phyloP scores from a whole-genome alignment of 1,139 yeast genomes.

The Hanseniaspora gamundiae region DNA sequence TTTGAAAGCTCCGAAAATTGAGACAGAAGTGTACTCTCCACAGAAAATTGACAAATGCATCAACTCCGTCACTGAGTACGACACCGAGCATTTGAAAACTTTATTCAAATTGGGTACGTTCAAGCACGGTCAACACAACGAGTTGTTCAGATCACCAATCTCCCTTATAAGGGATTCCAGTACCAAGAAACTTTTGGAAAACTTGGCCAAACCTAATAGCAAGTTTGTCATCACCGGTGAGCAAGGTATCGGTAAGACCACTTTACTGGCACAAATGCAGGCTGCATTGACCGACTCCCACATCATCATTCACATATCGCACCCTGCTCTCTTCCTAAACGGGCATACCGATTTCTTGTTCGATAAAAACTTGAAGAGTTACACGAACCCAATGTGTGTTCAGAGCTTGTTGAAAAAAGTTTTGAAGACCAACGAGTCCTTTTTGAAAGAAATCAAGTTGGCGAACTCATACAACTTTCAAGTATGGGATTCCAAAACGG shows the following conservation, averaged over 20 bases:
- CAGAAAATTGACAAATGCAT: slow-evolving; percentile 10
- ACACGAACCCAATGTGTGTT: slow-evolving; percentile 73
- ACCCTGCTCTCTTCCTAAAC: slow-evolving; percentile 48
- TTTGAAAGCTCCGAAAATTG: slow-evolving; percentile 16
- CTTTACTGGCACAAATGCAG: slow-evolving; percentile 59
- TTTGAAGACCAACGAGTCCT: slow-evolving; percentile 37
- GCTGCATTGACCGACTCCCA: slow-evolving; percentile 43
- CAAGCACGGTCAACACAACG: slow-evolving; percentile 53
- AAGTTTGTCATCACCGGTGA: slow-evolving; percentile 55
- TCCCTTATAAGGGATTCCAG: slow-evolving; percentile 35
- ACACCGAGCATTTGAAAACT: slow-evolving; percentile 16
- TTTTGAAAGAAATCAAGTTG: slow-evolving; percentile 39
- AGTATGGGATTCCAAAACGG: slow-evolving; percentile 17
- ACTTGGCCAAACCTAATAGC: slow-evolving; percentile 26
- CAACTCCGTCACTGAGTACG: slow-evolving; percentile 15
- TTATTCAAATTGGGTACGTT: slow-evolving; percentile 38
- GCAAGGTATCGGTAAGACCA: slow-evolving; percentile 72
- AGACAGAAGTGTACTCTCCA: slow-evolving; percentile 15
- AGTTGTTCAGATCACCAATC: slow-evolving; percentile 44
- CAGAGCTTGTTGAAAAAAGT: slow-evolving; percentile 49
- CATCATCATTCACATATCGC: slow-evolving; percentile 54
- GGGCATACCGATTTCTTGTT: slow-evolving; percentile 62
- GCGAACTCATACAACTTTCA: slow-evolving; percentile 32
- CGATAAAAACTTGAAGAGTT: slow-evolving; percentile 37
- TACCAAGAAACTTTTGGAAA: slow-evolving; percentile 14